Conservation (phyloP, 2,329 filamentous ascomycete genomes). For the Exophiala sideris region DNA sequence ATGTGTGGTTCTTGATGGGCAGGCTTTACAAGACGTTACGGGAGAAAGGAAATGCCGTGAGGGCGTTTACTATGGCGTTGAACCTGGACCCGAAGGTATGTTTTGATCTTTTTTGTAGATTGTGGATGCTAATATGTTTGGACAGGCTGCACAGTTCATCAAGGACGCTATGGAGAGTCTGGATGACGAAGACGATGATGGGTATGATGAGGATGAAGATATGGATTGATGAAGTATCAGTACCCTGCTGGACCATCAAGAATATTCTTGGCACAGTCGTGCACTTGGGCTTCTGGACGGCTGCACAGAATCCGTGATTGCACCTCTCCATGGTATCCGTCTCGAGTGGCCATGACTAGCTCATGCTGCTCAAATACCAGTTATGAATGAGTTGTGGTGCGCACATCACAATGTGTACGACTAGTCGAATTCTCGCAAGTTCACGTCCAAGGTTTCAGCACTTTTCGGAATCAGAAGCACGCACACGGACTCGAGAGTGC, state of each 20-base stretch:
- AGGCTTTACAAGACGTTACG: slow-evolving; percentile 57
- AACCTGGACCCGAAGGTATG: slow-evolving; percentile 94
- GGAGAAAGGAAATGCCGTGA: slow-evolving; percentile 71
- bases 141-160: slow-evolving; percentile 82
- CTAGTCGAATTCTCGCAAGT: too few relatives aligned
- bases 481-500: too few relatives aligned
- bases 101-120: slow-evolving; percentile 5
- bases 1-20: slow-evolving; percentile 91
- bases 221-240: slow-evolving; percentile 37
- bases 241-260: neutral
- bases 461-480: too few relatives aligned
- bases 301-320: too few relatives aligned
- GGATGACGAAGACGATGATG: slow-evolving; percentile 69
- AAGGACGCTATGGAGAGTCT: slow-evolving; percentile 95
- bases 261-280: neutral
- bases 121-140: slow-evolving; percentile 21
- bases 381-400: too few relatives aligned
- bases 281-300: too few relatives aligned
- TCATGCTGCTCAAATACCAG: too few relatives aligned
- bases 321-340: too few relatives aligned
- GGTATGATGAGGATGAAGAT: slow-evolving; percentile 56
- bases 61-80: slow-evolving; percentile 89
- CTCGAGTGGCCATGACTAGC: too few relatives aligned
- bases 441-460: too few relatives aligned
- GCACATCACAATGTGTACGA: too few relatives aligned